Base-by-base conservation (phyloP, 768 basidiomycete genomes). In the Kondoa malvinella region DNA sequence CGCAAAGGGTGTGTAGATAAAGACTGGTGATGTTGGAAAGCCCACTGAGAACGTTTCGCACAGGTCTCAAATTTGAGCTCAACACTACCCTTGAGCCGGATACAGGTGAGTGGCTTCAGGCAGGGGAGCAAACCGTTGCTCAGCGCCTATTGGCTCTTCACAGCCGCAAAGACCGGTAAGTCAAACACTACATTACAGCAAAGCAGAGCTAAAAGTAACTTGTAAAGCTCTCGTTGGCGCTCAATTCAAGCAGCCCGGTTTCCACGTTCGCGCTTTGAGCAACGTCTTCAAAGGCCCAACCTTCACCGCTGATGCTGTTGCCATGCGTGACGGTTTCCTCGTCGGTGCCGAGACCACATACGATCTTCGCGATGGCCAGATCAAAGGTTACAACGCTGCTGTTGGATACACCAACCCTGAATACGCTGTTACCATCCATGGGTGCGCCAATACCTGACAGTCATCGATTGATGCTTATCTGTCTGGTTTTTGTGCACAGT, bases 241-340 rank as follows among this genome's bases (percentile, higher is more conserved):
- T 71, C 81, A 83, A 78, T 96, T 91, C 86, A 96, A 96, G 84
- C 92, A 95, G 80, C 89, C 90, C 65, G 89, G 88, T 70, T 80
- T 97, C 75, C 92, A 97, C 85, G 85, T 87, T 75, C 87, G 92
- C 69, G 89, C 88, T 70, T 80, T 82, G 76, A 83, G 97, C 71
- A 94, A 99, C 78, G 79, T 95, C 73, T 88, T 95, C 87, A 94
- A 89, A 86, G 95, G 95, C 64, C 94, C 94, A 60, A 94, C 90
- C 65, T 88, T 97, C 83, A 96, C 92, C 72, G 87, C 92, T 64
- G 95, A 99, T 80, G 83, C 89, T 70, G 95, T 94, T 73, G 76
- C 94, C 25, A 63, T 92, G 73, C 92, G 92, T 75, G 91, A 96
- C 75, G 95, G 95, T 68, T 90, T 97, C 87, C 87, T 96, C 69